Evolutionary conservation across 164 flowering plant genomes (phyloP).

Genomic region (Chimonanthus salicifolius): DNA sequence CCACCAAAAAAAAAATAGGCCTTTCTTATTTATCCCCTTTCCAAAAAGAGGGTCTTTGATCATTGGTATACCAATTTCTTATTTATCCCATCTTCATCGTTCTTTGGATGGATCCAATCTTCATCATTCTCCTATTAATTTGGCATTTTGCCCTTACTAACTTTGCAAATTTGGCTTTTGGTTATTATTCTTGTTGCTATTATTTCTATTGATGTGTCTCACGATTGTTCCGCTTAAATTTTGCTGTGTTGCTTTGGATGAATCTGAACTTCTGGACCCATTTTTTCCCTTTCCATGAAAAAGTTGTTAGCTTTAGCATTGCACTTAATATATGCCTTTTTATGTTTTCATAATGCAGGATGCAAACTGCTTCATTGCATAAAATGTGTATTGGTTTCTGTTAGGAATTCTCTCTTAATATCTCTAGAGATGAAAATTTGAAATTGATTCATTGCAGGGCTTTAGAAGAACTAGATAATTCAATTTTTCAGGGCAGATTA

Average conservation of each 20-base stretch:
- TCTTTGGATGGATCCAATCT: neutral
- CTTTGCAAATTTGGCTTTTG: no score
- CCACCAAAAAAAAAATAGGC: no score
- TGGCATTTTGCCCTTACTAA: no score
- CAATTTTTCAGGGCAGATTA: slow-evolving; percentile 89
- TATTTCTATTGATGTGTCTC: no score
- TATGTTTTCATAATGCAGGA: neutral
- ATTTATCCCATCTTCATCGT: neutral
- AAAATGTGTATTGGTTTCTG: neutral
- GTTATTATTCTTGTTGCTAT: no score
- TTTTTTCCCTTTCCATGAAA: neutral
- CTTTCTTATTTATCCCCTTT: no score
- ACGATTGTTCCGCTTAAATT: no score
- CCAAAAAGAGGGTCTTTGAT: no score
- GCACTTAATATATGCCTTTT: neutral
- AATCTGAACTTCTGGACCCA: neutral
- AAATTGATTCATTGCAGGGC: slow-evolving; percentile 51
- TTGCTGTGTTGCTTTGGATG: neutral
- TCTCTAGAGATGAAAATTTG: neutral
- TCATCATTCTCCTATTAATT: no score
- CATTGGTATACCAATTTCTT: no score
- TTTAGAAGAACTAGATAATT: slow-evolving; percentile 64
- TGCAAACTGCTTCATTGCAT: neutral
- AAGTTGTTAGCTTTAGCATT: neutral
- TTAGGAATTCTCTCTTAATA: no score